A percentile compares a stretch with the other conserved stretches of the same genome.
Evolutionary conservation across 306 rosid species (phyloP).

Genomic region (Adenanthera pavonina): DNA sequence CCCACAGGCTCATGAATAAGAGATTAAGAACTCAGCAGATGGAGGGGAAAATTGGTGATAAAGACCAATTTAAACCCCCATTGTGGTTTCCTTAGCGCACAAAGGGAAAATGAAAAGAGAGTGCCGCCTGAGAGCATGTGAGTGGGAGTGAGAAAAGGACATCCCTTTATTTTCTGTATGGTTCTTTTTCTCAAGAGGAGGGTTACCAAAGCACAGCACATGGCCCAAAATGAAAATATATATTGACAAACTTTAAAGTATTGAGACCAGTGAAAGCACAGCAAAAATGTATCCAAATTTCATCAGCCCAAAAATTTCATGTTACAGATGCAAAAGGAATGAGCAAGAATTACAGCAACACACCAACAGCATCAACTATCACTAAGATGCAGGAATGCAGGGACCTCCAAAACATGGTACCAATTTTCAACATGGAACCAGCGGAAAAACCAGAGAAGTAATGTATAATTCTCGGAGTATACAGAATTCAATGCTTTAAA

Average conservation of each 20-base stretch:
- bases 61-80: background rate
- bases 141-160: too few species aligned
- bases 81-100: background rate
- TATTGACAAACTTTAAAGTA: background rate
- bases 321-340: background rate
- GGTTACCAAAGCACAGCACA: background rate
- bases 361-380: background rate
- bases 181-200: background rate
- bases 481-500: background rate
- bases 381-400: background rate
- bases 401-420: background rate
- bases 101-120: background rate
- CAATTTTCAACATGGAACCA: background rate
- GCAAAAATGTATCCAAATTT: background rate
- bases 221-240: background rate
- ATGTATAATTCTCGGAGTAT: background rate
- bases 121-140: background rate
- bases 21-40: too few species aligned
- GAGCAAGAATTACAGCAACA: conserved; percentile 10
- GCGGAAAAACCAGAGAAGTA: background rate
- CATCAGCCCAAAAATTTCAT: background rate
- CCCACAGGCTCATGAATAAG: background rate
- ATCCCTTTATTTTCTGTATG: background rate
- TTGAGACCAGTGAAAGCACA: background rate
- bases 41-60: background rate